Conservation (phyloP, 345 rosid genomes). For the Eucalyptus curtisii region DNA sequence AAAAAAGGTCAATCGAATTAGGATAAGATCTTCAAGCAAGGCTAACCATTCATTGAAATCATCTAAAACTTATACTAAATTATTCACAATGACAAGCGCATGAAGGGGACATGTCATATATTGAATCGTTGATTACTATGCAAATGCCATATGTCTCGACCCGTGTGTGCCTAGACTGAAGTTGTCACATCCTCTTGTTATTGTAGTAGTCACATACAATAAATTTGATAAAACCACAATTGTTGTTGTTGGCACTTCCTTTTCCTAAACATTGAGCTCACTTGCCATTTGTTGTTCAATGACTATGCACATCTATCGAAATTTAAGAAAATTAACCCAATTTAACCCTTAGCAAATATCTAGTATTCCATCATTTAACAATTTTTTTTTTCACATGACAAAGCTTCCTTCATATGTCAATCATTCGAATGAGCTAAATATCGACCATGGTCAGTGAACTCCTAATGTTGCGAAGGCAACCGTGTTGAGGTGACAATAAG, state of each 20-base stretch:
- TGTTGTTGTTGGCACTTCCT: not conserved
- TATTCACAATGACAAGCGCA: not conserved
- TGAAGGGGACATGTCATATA: not conserved
- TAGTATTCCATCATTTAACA: not conserved
- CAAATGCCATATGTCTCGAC: not conserved
- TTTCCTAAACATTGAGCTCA: not conserved
- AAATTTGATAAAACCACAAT: not conserved
- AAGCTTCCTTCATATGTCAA: not conserved
- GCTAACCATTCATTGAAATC: not conserved
- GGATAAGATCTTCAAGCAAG: not conserved
- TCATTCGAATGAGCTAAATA: not conserved
- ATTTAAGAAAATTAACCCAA: not conserved
- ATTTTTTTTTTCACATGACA: accelerated
- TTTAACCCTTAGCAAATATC: not conserved
- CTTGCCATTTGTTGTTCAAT: not conserved
- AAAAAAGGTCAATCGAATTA: not conserved
- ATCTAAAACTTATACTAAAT: not conserved
- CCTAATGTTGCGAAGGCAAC: not conserved
- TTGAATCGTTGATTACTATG: not conserved
- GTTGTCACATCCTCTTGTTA: not conserved
- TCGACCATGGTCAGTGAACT: accelerated
- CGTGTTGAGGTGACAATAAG: not conserved
- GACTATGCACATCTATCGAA: not conserved
- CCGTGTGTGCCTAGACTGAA: not conserved
- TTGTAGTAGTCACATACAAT: not conserved